Evolutionary conservation across 2,329 filamentous ascomycete genomes (phyloP), one percentile per base, ranked within the genome.

Genomic region (Ceratocystis cubensis): DNA sequence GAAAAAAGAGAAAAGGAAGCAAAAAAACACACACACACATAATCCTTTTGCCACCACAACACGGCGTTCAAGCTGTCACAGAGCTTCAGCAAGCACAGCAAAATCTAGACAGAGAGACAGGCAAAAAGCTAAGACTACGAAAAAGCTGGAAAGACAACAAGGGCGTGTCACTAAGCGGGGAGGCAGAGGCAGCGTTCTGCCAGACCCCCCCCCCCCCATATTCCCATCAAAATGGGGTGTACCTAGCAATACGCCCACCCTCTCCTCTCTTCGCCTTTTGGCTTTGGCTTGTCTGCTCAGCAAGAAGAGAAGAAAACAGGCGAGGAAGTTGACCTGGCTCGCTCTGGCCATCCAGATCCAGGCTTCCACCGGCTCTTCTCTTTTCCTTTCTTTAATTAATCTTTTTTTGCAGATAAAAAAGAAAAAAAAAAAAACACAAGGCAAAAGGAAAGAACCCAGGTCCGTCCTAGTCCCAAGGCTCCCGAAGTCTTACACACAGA

Each of bases 401-500:
- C 33, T 37, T 41, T 25, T 25, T 48, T 17, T 28, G 17, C 5
- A 22, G n/a, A 41, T 13, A 13, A 61, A 44, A 61, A 41, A 3
- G 0, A 41, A 63, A 50, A 48, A 63, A 30, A 48, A 50, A 63
- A 48, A 50, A 63, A 50, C 22, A 22, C 25, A 37, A 53, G 25
- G 45, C 33, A 63, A 37, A 53, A 30, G 46, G 44, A 33, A 59
- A 59, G 22, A 8, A 17, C n/a, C 56, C 56, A 59, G 56, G 56
- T 59, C 56, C 56, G 56, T 59, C 56, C 25, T 59, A 59, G 56
- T 59, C 56, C 56, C 56, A 59, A 59, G 56, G 56, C 56, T 59
- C 56, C 56, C 56, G 56, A 37, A 59, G 56, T 59, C 56, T 59
- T 59, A 59, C 56, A 59, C 56, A 59, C 56, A 59, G 56, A 59